Evolutionary conservation across 2,329 filamentous ascomycete genomes (phyloP).

Genomic region (Microcyclospora tardicrescens): DNA sequence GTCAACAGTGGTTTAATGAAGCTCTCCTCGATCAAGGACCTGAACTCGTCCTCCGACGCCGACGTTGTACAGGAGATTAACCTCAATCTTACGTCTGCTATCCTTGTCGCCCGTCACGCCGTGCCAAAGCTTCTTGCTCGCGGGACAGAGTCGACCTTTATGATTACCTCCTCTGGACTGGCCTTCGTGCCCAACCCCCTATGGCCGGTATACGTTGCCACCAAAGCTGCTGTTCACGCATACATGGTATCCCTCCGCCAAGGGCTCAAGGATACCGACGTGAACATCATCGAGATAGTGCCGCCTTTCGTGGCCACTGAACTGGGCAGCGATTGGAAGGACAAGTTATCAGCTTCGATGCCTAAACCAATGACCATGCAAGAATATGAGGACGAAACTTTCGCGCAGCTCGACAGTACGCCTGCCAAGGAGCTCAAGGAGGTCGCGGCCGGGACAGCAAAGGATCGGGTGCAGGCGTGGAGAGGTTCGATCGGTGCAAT

Average conservation of each 20-base stretch:
- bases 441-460: slow-evolving; percentile 6
- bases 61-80: too few relatives aligned
- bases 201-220: slow-evolving; percentile 9
- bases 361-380: slow-evolving; percentile 5
- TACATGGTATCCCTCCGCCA: slow-evolving; percentile 9
- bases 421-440: slow-evolving; percentile 8
- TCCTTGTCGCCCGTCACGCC: too few relatives aligned
- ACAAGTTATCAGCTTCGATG: too few relatives aligned
- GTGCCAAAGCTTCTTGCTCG: too few relatives aligned
- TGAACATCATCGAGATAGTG: slow-evolving; percentile 12
- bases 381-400: slow-evolving; percentile 5
- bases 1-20: too few relatives aligned
- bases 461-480: slow-evolving; percentile 5
- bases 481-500: too few relatives aligned
- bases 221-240: slow-evolving; percentile 9
- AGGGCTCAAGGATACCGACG: slow-evolving; percentile 7
- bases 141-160: slow-evolving; percentile 4
- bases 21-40: too few relatives aligned
- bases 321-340: slow-evolving; percentile 2
- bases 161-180: slow-evolving; percentile 10
- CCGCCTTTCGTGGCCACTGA: slow-evolving; percentile 9
- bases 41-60: too few relatives aligned
- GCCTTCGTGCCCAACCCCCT: slow-evolving; percentile 7
- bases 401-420: slow-evolving; percentile 5
- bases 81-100: too few relatives aligned